These are phyloP conservation scores for Ogataea methanolica DNA, from an alignment of 805 yeast genomes.

Conservation along the genomic window DNA sequence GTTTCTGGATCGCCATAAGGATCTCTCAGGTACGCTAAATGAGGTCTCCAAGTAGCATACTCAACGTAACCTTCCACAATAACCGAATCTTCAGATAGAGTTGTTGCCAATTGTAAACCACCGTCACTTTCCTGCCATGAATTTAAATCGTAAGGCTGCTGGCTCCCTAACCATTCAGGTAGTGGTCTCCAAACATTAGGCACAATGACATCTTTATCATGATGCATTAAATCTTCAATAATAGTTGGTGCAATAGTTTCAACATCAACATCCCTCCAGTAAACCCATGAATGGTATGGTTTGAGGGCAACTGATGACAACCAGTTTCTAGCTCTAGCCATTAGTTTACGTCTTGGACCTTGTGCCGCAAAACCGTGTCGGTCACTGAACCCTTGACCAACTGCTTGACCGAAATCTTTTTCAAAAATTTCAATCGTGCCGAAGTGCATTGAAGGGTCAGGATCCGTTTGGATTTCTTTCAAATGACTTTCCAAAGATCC, in stretches of 20 bases:
- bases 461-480: slow-evolving; percentile 58
- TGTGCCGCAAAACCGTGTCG: slow-evolving; percentile 96
- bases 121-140: slow-evolving; percentile 87
- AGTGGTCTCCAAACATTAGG: slow-evolving; percentile 93
- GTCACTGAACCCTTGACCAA: slow-evolving; percentile 90
- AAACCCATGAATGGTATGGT: slow-evolving; percentile 93
- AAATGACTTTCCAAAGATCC: slow-evolving; percentile 56
- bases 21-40: slow-evolving; percentile 88
- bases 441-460: slow-evolving; percentile 58
- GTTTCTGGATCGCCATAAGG: slow-evolving; percentile 94
- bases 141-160: slow-evolving; percentile 80
- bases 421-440: slow-evolving; percentile 85
- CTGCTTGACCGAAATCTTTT: slow-evolving; percentile 88
- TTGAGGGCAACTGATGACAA: slow-evolving; percentile 76
- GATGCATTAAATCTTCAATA: slow-evolving; percentile 89
- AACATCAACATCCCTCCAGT: slow-evolving; percentile 98
- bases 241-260: slow-evolving; percentile 82
- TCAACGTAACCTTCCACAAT: slow-evolving; percentile 97
- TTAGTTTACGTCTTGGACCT: slow-evolving; percentile 88
- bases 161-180: slow-evolving; percentile 81
- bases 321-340: slow-evolving; percentile 98
- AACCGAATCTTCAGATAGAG: slow-evolving; percentile 87
- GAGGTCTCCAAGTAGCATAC: slow-evolving; percentile 98
- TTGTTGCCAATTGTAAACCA: slow-evolving; percentile 69
- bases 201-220: slow-evolving; percentile 85